These are phyloP conservation scores for Porcisia deanei DNA, from an alignment of 208 protist species.

Conservation along the genomic window DNA sequence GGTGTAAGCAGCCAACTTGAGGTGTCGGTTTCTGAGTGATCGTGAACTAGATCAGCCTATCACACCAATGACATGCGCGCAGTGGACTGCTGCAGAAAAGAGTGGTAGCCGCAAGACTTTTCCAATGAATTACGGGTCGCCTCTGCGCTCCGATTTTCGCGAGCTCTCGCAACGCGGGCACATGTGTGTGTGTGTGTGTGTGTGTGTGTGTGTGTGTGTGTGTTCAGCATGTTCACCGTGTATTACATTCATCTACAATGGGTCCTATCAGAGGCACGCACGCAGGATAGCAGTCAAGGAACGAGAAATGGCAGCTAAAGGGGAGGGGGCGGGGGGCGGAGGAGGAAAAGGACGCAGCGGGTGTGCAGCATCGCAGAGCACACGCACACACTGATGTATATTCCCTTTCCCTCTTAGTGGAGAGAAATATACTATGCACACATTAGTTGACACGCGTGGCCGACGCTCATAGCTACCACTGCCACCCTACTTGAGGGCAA, in stretches of 20 bases:
- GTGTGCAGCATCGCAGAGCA: neutral
- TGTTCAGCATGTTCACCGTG: neutral
- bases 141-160: neutral
- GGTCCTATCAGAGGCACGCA: neutral
- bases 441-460: neutral
- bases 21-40: conserved; percentile 1
- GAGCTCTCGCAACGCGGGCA: neutral
- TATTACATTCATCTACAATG: neutral
- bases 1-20: neutral
- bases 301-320: conserved; percentile 11
- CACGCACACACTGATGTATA: neutral
- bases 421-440: neutral
- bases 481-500: neutral
- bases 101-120: neutral
- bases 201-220: neutral
- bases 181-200: too few relatives aligned
- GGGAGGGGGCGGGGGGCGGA: neutral
- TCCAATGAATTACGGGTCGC: neutral
- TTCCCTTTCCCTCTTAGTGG: neutral
- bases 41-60: neutral
- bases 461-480: neutral
- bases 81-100: neutral
- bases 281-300: neutral
- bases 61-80: neutral
- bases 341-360: neutral